These are phyloP conservation scores for Moringa oleifera DNA, from an alignment of 345 rosid genomes.

Conservation along the genomic window DNA sequence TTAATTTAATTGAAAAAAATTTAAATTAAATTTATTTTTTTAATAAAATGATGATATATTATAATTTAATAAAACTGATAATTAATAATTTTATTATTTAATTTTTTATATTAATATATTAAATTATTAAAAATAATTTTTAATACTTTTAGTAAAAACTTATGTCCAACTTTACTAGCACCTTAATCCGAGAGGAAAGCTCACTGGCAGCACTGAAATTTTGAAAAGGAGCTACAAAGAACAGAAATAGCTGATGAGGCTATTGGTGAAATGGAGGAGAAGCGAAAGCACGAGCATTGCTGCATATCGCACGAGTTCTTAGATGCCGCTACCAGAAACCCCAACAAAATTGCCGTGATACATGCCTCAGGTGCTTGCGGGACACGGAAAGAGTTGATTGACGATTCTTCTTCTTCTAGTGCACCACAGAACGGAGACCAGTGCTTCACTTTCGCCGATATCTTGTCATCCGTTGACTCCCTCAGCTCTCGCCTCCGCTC, in stretches of 20 bases:
- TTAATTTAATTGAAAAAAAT: no score
- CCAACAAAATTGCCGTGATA: slow-evolving; percentile 47
- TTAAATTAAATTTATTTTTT: no score
- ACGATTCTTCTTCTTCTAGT: slow-evolving; percentile 7
- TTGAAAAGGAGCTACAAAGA: no score
- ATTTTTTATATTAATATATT: no score
- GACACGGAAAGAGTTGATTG: slow-evolving; percentile 15
- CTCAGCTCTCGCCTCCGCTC: slow-evolving; percentile 49
- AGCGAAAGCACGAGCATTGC: slow-evolving; percentile 27
- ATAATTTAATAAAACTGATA: no score
- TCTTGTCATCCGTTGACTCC: slow-evolving; percentile 46
- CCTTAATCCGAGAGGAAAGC: no score
- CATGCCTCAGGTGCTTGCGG: slow-evolving; percentile 31
- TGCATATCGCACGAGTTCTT: slow-evolving; percentile 67
- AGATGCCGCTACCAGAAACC: slow-evolving; percentile 42
- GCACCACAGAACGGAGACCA: slow-evolving; percentile 57
- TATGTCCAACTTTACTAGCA: no score
- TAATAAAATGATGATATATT: no score
- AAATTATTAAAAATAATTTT: no score
- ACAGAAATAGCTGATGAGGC: neutral
- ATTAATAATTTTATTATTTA: no score
- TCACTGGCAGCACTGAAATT: no score
- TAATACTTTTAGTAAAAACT: no score
- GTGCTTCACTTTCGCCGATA: slow-evolving; percentile 49
- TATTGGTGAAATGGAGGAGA: neutral